These are phyloP conservation scores for Senna siamea DNA, from an alignment of 306 rosid genomes.

Conservation along the genomic window DNA sequence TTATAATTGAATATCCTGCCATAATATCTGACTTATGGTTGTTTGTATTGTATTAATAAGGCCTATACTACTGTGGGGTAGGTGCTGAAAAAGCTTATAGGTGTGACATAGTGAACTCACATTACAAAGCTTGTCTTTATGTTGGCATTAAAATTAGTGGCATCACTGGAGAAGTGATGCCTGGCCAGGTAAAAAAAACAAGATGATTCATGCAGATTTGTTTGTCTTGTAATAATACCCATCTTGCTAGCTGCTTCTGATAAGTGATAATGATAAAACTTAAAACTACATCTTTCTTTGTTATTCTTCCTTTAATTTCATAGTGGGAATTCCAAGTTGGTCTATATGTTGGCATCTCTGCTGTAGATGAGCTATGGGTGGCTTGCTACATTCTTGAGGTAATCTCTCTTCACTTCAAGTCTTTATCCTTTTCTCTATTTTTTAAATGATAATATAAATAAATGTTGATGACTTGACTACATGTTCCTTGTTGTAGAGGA, in stretches of 20 bases:
- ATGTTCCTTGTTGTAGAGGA: conserved; percentile 43
- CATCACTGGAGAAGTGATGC: conserved; percentile 78
- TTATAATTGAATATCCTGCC: not conserved
- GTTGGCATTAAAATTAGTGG: conserved; percentile 73
- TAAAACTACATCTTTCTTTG: too few species aligned
- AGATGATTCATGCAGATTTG: too few species aligned
- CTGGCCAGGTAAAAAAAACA: conserved; percentile 57
- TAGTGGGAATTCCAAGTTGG: conserved; percentile 77
- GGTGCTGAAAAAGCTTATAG: conserved; percentile 79
- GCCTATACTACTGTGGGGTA: conserved; percentile 69
- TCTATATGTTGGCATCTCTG: conserved; percentile 57
- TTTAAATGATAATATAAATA: not conserved
- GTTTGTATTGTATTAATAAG: conserved; percentile 35
- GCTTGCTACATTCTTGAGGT: conserved; percentile 68
- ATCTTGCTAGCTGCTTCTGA: too few species aligned
- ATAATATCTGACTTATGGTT: not conserved
- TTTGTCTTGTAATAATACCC: too few species aligned
- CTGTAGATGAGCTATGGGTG: conserved; percentile 65
- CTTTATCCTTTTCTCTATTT: not conserved
- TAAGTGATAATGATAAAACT: too few species aligned
- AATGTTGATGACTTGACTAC: conserved; percentile 5
- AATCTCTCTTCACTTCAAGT: not conserved
- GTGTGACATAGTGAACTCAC: conserved; percentile 72
- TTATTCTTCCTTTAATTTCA: not conserved
- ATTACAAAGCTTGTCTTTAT: conserved; percentile 72